Evolutionary conservation across 768 basidiomycete species (phyloP), one percentile per base, ranked within the genome.

Genomic region (Lepiota venenata): DNA sequence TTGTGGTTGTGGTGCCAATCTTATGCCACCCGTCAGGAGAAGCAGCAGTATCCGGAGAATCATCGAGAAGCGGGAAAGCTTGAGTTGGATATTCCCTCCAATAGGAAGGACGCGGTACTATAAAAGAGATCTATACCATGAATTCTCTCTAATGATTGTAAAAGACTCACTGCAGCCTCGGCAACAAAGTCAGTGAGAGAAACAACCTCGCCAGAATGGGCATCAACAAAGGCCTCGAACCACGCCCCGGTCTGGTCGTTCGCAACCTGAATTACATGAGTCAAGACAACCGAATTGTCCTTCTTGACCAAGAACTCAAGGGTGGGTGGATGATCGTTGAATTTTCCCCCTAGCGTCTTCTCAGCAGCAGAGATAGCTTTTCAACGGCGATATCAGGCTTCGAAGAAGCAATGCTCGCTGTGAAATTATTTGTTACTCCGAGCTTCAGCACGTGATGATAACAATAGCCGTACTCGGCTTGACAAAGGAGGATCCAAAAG

Each of bases 221-320:
- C 82, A 58, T 84, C 82, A 41, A 85, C 74, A 54, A 79, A 81
- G 0, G 79, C 82, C 64, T 85, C 79, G 59, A 73, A 76, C 78
- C 79, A 85, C 8, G 75, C 70, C 41, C 78, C 64, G 3, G 63
- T 61, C 1, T 59, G 56, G 12, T 66, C 59, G 52, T 73, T 71
- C 46, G 64, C 64, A 20, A 74, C 65, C 43, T 74, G 71, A 11
- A 73, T 58, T 18, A 68, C 65, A 60, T 78, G 72, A 3, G 73
- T 67, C 8, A 80, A 70, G 15, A 62, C 69, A 22, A 63, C 68
- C 2, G 68, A 64, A 22, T 71, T 71, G 58, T 78, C 74, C 1
- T 70, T 62, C 47, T 67, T 68, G 35, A 65, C 71, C 43, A 78
- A 61, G 63, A 71, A 80, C 60, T 78, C 72, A 25, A 77, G 50